A percentile compares a stretch with the other conserved stretches of the same genome.
phyloP scores from a whole-genome alignment of 2,329 filamentous ascomycete species.

The Trichoderma pleuroti region DNA sequence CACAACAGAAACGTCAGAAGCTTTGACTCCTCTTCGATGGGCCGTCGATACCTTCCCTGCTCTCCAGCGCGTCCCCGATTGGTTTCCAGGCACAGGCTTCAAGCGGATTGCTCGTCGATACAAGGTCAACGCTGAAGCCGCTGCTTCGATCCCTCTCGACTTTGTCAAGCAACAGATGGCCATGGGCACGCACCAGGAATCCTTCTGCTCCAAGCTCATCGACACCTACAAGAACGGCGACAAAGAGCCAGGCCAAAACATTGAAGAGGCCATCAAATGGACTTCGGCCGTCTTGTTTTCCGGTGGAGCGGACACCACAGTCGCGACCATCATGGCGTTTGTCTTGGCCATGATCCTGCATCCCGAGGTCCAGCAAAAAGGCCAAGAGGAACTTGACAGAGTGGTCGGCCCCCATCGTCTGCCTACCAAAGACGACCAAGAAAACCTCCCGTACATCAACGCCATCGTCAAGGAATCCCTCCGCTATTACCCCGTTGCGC shows the following conservation, averaged over 20 bases:
- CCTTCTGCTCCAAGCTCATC: neutral
- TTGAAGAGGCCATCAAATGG: neutral
- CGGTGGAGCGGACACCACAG: neutral
- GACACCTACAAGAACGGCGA: neutral
- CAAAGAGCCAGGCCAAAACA: neutral
- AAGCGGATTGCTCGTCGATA: neutral
- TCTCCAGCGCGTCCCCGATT: neutral
- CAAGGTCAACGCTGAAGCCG: no score
- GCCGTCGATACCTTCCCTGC: neutral
- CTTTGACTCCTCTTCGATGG: neutral
- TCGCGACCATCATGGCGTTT: neutral
- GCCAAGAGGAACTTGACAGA: neutral
- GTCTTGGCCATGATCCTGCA: neutral
- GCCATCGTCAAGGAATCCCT: neutral
- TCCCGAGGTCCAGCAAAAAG: neutral
- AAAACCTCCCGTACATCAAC: neutral
- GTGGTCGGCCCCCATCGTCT: neutral
- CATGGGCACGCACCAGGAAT: neutral
- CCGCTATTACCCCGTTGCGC: neutral
- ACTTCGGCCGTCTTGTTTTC: neutral
- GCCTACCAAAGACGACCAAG: neutral
- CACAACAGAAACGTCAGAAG: neutral
- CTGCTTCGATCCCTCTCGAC: neutral
- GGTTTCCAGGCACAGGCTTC: slow-evolving; percentile 6
- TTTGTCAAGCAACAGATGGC: neutral